Conservation (phyloP, 2,329 filamentous ascomycete species). For the Trichoderma asperellum region DNA sequence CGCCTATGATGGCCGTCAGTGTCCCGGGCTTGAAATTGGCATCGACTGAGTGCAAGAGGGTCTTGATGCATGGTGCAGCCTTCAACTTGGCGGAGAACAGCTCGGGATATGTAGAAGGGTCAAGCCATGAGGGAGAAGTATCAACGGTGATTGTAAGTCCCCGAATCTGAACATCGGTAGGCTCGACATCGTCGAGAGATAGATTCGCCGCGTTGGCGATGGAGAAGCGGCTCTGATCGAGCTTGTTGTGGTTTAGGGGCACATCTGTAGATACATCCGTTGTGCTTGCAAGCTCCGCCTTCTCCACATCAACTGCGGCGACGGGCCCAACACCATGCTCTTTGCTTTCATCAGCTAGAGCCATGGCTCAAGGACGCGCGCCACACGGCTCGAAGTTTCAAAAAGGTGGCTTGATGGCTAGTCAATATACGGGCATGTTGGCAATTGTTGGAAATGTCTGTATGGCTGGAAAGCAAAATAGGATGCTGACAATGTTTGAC, state of each 20-base stretch:
- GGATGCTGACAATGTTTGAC: neutral
- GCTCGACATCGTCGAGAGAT: constrained; percentile 57
- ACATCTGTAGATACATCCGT: constrained; percentile 39
- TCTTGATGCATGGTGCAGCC: constrained; percentile 48
- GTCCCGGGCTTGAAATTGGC: constrained; percentile 68
- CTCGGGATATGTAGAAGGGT: constrained; percentile 52
- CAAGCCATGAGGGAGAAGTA: constrained; percentile 58
- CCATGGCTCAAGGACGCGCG: neutral
- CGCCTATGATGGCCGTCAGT: constrained; percentile 75
- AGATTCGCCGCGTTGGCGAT: constrained; percentile 44
- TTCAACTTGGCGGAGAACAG: constrained; percentile 46
- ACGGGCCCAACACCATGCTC: neutral
- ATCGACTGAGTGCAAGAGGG: constrained; percentile 65
- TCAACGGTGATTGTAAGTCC: constrained; percentile 61
- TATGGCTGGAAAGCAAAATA: neutral
- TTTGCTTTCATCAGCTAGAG: constrained; percentile 1
- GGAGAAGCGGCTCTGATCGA: constrained; percentile 35
- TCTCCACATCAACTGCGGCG: constrained; percentile 37
- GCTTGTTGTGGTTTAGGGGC: constrained; percentile 27
- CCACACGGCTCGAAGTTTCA: neutral
- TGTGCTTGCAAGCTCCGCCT: constrained; percentile 41
- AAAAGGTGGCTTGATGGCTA: constrained; percentile 9
- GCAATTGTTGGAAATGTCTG: neutral
- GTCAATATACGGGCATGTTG: constrained; percentile 15
- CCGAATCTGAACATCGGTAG: constrained; percentile 58